Base-by-base conservation (phyloP, 2,329 filamentous ascomycete species). In the Sphaerulina populicola region DNA sequence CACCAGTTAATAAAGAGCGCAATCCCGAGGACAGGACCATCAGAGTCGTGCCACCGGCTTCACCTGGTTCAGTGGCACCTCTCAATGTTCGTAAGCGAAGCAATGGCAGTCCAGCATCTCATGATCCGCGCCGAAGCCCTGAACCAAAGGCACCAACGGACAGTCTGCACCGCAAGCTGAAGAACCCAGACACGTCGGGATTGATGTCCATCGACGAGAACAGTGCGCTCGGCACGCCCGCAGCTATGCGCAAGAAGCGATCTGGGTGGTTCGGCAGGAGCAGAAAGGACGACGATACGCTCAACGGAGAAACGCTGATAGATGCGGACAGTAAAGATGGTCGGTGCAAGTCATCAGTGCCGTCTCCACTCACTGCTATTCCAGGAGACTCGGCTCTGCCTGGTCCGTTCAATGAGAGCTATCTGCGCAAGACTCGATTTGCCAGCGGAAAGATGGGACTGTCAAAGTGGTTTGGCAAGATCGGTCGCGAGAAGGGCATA, bases 1-100 rank as follows among this genome's bases (percentile, higher is more conserved):
- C 72, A 37, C 72, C 73, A 15, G 51, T 68, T 10, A 51, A 53
- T 39, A 57, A 64, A 50, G 49, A 62, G 52, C 52, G 66, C 56
- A 53, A 64, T 64, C 21, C 61, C 61, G 54, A 61, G 23, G 62
- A 63, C 41, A 66, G 70, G 29, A 82, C 79, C 0, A 78, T 83
- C 39, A 73, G 80, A 10, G 68, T 82, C 56, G 78, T 83, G 2
- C 72, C 76, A 27, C 71, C 74, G 8, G 76, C 75, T 33, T 74
- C 77, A 4, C 62, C 73, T 8, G 71, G 67, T 3, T 71, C 70
- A 5, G 68, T 78, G 6, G 76, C 74, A 36, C 77, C 79, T 2
- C 67, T 82, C 41, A 77, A 74, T 44, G 76, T 82, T 38, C 73
- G 76, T 43, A 81, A 81, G 67, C 69, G 69, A 8, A 60, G 57